Evolutionary conservation across 2,329 filamentous ascomycete genomes (phyloP), one percentile per base, ranked within the genome.

Genomic region (Paraphaeosphaeria sporulosa): DNA sequence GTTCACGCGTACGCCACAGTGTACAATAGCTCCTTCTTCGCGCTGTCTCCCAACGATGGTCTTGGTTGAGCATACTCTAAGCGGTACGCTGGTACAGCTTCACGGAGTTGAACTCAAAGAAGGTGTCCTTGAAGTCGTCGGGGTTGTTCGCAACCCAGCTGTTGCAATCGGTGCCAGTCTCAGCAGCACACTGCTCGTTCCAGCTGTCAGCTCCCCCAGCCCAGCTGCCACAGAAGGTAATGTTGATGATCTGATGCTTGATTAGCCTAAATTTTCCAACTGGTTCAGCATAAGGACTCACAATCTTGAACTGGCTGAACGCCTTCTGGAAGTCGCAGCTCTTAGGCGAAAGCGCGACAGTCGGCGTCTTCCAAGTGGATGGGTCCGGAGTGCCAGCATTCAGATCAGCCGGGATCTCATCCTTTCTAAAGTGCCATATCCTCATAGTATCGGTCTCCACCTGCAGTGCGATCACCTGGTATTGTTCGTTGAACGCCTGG

Each of bases 41-140:
- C 17, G 17, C 15, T 15, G 3, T 17, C 7, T 8, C n/a, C 13
- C 15, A 34, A 32, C 5, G 30, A 9, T 32, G 4, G 30, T 32
- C 4, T 9, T 9, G 2, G 30, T 8, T 27, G 30, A 32, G 19
- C 32, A 2, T 3, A 9, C 9, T 40, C 40, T 43, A 53, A 30
- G 21, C 34, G 2, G 38, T 25, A n/a, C 10, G 13, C 36, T 58
- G 49, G 21, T 53, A 58, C 1, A 58, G 23, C 32, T 58, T 58
- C 4, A 58, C 43, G 8, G 42, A 48, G 40, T 58, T 58, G 32
- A 58, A 52, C 48, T 53, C 56, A 40, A 53, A 58, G 40, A 46
- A 58, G 6, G 56, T 58, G 17, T 58, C 49, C 27, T 58, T 38
- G 38, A 58, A 58, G 19, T 58, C 48, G 12, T 52, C 49, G 2